Evolutionary conservation across 768 basidiomycete species (phyloP), one percentile per base, ranked within the genome.

Genomic region (Suillus bovinus): DNA sequence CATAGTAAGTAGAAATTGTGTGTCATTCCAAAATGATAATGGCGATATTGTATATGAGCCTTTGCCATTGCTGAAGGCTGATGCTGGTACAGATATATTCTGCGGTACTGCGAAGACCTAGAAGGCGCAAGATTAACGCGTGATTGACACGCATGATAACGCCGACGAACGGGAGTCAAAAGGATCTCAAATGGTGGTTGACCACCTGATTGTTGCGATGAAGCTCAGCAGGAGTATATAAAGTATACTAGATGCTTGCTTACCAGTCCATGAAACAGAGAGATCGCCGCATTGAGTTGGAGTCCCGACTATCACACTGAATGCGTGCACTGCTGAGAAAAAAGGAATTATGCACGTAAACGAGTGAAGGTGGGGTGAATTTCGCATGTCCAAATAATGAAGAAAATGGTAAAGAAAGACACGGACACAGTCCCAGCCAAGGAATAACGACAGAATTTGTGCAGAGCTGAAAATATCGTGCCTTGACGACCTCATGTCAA

Each of bases 271-370:
- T 36, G 81, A 77, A 58, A 93, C 67, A 50, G 73, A 69, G n/a
- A 91, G 73, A 69, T 82, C 71, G 64, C 84, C 89, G 69, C 91
- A 93, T 70, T 86, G 75, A 0, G 85, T 80, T 5, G 87, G 82
- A 63, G 34, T 76, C 74, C 69, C 85, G 81, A 64, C 77, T 70
- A 78, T 66, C 33, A 90, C 88, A 27, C 80, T 83, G 69, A 80
- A 80, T 31, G 76, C 68, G 20, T 54, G 59, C 13, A 61, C 76
- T 34, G 54, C 29, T 11, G 67, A 61, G 65, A 67, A 56, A 47
- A 57, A 75, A 49, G 56, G 54, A 61, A 71, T 62, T 69, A 66
- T 62, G 58, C 53, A 69, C 62, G 61, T 33, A 42, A 75, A 59
- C 39, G 68, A 59, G 0, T 56, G 63, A 65, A 69, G 61, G 71